Conservation (phyloP, 2,329 filamentous ascomycete species). For the Colletotrichum spaethianum region DNA sequence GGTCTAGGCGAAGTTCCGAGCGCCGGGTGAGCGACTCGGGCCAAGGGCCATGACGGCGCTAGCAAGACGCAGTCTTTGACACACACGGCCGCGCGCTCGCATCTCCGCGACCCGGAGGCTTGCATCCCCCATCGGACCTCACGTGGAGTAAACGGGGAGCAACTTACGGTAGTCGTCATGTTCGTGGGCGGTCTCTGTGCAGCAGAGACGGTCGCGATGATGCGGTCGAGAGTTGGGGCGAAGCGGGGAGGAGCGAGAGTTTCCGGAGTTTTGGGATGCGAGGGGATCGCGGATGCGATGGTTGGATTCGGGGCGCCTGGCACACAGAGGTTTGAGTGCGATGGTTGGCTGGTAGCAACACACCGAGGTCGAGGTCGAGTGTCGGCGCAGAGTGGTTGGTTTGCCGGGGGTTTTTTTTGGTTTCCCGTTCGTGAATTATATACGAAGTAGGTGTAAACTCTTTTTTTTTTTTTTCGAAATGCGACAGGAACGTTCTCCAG, state of each 20-base stretch:
- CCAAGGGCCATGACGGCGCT: conserved; percentile 44
- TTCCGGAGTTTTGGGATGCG: conserved; percentile 22
- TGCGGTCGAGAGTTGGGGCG: conserved; percentile 43
- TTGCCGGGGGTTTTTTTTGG: conserved; percentile 14
- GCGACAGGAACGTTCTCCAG: conserved; percentile 39
- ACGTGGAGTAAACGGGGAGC: conserved; percentile 35
- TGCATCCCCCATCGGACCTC: conserved; percentile 37
- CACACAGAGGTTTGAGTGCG: conserved; percentile 2
- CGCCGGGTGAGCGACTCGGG: conserved; percentile 36
- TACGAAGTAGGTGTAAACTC: conserved; percentile 37
- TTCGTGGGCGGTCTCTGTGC: conserved; percentile 38
- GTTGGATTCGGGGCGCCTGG: neutral
- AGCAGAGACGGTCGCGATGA: conserved; percentile 46
- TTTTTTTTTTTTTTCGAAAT: conserved; percentile 11
- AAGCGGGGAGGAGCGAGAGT: conserved; percentile 24
- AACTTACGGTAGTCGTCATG: conserved; percentile 58
- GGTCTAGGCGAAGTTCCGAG: conserved; percentile 41
- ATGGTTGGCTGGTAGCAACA: conserved; percentile 2
- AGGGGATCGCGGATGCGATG: conserved; percentile 10
- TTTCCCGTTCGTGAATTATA: conserved; percentile 35
- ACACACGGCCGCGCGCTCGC: conserved; percentile 51
- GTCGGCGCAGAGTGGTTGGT: conserved; percentile 11
- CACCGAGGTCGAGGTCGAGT: neutral
- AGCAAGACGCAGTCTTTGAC: conserved; percentile 53
- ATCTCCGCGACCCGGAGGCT: conserved; percentile 40